These are phyloP conservation scores for Penicillium salamii DNA, from an alignment of 495 filamentous ascomycete genomes.

Conservation along the genomic window DNA sequence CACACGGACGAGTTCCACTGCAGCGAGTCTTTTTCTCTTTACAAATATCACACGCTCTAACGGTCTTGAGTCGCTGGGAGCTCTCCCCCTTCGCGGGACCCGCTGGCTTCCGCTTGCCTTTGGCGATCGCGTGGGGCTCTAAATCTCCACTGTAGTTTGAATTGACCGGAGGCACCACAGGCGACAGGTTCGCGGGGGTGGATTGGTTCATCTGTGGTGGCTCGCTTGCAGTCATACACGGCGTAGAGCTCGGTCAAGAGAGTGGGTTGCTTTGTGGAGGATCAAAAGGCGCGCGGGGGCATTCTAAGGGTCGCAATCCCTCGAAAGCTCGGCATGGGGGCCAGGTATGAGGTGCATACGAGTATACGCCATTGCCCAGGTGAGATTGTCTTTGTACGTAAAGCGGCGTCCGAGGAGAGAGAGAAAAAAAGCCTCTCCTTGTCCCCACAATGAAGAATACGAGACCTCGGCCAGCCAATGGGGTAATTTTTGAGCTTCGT, in stretches of 20 bases:
- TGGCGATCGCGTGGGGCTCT: not conserved
- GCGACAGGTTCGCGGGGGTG: not conserved
- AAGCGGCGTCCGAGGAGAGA: not conserved
- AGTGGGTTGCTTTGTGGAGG: not conserved
- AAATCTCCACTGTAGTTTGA: not conserved
- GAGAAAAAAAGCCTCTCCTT: too few relatives aligned
- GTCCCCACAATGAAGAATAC: not conserved
- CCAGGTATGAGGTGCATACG: not conserved
- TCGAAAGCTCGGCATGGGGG: not conserved
- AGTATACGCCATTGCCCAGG: not conserved
- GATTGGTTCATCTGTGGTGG: not conserved
- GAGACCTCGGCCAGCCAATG: not conserved
- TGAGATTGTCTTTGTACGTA: not conserved
- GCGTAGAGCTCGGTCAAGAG: not conserved
- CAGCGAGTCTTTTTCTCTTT: constrained; percentile 3
- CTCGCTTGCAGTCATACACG: not conserved
- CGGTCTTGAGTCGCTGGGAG: not conserved
- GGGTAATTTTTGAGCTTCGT: not conserved
- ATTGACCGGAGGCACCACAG: not conserved
- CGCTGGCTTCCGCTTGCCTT: not conserved
- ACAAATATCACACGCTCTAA: not conserved
- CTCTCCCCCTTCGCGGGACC: not conserved
- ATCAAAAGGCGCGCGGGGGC: too few relatives aligned
- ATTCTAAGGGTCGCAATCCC: too few relatives aligned
- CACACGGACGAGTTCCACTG: not conserved